Percentiles rank a stretch among this genome's conserved stretches.
phyloP scores from a whole-genome alignment of 495 filamentous ascomycete genomes.

The Pseudomonodictys pantanalensis region DNA sequence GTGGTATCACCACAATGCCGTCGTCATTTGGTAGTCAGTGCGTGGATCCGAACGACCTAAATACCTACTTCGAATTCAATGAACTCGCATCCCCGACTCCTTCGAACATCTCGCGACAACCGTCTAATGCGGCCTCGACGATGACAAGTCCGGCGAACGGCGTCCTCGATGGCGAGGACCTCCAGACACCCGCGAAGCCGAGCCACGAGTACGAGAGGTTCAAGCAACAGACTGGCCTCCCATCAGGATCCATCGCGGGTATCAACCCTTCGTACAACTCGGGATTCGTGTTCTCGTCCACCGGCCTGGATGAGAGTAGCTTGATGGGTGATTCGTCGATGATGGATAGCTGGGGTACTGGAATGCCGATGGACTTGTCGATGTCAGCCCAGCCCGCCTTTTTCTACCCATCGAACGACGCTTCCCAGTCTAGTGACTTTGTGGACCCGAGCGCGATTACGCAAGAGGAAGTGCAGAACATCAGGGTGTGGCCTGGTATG shows the following conservation, averaged over 20 bases:
- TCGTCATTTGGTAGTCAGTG: constrained; percentile 35
- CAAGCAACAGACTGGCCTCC: constrained; percentile 86
- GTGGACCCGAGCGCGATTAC: constrained; percentile 70
- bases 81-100: constrained; percentile 30
- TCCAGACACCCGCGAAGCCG: constrained; percentile 66
- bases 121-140: constrained; percentile 22
- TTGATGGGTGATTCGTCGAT: constrained; percentile 36
- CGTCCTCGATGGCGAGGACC: constrained; percentile 38
- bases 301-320: constrained; percentile 47
- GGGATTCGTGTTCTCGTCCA: constrained; percentile 47
- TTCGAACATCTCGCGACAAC: constrained; percentile 17
- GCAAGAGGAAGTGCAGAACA: constrained; percentile 55
- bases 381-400: constrained; percentile 45
- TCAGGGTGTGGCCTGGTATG: constrained; percentile 82
- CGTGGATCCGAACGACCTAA: constrained; percentile 38
- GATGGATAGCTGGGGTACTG: constrained; percentile 43
- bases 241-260: constrained; percentile 71
- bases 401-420: constrained; percentile 44
- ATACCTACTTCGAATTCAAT: constrained; percentile 43
- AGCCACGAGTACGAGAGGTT: constrained; percentile 91
- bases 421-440: constrained; percentile 45
- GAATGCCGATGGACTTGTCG: constrained; percentile 54
- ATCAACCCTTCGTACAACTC: constrained; percentile 61
- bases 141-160: constrained; percentile 32
- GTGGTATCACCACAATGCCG: constrained; percentile 32